Base-by-base conservation (phyloP, 768 basidiomycete genomes). In the Boletus vermiculosoides region DNA sequence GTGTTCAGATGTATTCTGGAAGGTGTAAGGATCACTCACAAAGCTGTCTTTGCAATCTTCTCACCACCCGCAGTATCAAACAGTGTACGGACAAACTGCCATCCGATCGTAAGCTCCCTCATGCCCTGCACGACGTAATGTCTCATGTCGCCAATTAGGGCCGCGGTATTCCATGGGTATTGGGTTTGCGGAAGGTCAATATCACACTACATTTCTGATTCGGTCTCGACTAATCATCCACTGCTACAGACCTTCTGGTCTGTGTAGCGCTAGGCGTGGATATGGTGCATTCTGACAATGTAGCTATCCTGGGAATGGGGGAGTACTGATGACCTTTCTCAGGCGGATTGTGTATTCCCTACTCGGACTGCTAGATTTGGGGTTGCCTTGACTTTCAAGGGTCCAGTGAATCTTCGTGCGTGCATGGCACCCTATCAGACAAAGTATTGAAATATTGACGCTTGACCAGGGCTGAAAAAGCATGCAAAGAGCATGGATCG, bases 311-410 rank as follows among this genome's bases (percentile, higher is more conserved):
- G 37, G 23, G 10, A 23, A 58, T 8, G 59, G 18, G 46, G 18
- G 31, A 48, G 50, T 33, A 18, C 33, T 54, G 20, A 52, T 11
- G 18, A 34, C n/a, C 16, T 48, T 53, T 20, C 52, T 11, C 57
- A 92, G 91, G 92, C 92, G 0, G 93, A 96, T 68, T 96, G 93
- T 60, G 93, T 96, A 12, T 95, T 94, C 65, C 94, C 93, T 33
- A 96, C 93, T 2, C 82, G 94, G 56, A 95, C 94, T 1, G 94
- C 93, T 37, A 82, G 93, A 30, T 95, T 95, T 70, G 93, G 93
- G 2, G 88, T 95, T 16, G 93, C 94, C 6, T 71, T 96, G 56
- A 95, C 94, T 11, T 83, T 85, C 65, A 79, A 74, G 5, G 93
- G 93, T 0, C 92, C 92, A 5, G 64, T 96, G 18, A 95, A 95